Base-by-base conservation (phyloP, 2,329 filamentous ascomycete genomes). In the Penicillium sp. region DNA sequence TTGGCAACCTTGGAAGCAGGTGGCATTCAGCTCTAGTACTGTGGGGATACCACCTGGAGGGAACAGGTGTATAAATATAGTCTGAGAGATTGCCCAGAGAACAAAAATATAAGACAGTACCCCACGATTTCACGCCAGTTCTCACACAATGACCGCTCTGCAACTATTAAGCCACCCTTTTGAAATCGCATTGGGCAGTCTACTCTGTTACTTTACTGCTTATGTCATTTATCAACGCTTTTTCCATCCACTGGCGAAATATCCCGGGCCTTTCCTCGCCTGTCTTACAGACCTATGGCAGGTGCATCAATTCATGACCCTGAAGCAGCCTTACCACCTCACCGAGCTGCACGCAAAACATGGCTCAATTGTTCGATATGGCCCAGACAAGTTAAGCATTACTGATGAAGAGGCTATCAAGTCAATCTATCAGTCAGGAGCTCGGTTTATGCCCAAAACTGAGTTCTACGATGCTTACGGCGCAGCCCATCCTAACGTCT, bases 401-500 rank as follows among this genome's bases (percentile, higher is more conserved):
- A 71, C 66, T 1, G 41, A 56, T 22, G 67, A 69, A 49, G 65
- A 67, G 27, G 66, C 70, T 2, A 65, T 74, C 22, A 60, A 63
- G 33, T 21, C 57, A 3, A 63, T 73, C 8, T 73, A 71, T 47
- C 67, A 73, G 41, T 68, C 65, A 35, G 62, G 63, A 45, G 65
- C 61, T 5, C 56, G 60, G 10, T 52, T 45, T 14, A 70, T 73
- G 65, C 69, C 68, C 3, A 75, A 75, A 59, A 72, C 68, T 0
- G 67, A 73, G 39, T 73, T 73, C 52, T 74, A 74, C 49, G 69
- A 74, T 63, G 72, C 67, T 2, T 75, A 65, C 49, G 67, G 64
- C 1, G 62, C 67, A 1, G 57, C 61, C 8, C 64, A 68, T 53
- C 70, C 73, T 1, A 74, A 74, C 57, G 60, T 74, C 0, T 75